Base-by-base conservation (phyloP, 805 yeast genomes). In the Wickerhamiella australiensis region DNA sequence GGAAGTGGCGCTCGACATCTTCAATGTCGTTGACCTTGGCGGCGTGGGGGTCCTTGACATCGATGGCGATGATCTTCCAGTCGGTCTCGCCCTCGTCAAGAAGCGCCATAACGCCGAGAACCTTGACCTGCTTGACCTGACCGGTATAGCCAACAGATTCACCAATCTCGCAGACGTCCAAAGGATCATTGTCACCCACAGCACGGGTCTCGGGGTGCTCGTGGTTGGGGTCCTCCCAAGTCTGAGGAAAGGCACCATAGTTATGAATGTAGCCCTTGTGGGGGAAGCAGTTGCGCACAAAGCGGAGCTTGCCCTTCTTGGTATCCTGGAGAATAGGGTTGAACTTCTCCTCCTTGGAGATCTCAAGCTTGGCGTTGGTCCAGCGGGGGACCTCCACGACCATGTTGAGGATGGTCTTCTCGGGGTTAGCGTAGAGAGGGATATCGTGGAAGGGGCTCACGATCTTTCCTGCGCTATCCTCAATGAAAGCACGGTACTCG, bases 161-260 rank as follows among this genome's bases (percentile, higher is more conserved):
- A 18, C 95, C 94, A 52, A 90, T 85, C 61, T 90, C 98, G 62
- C 95, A 80, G 42, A 88, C 88, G 62, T 90, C 98, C 54, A 90
- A 69, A 3, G 98, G 98, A 66, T 90, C 98, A 62, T 86, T 85
- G 68, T 90, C 98, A 53, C 98, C 98, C 53, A 67, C 66, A 31
- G 73, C 75, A 61, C 68, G 73, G 52, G 76, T 69, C 52, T 64
- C 73, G 26, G 67, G 63, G 58, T 67, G 71, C 50, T 56, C 60
- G 47, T 69, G 70, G 52, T 80, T 76, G n/a, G 94, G 94, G 62
- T 92, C 94, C 67, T 90, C 98, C 97, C 97, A 90, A 3, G 97
- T 90, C 69, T 90, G 96, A 57, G 97, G 97, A 78, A 90, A 83
- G 46, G 96, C 96, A 68, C 97, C 98, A 68, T 90, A 90, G 75